Conservation (phyloP, 2,329 filamentous ascomycete species). For the Canariomyces notabilis region DNA sequence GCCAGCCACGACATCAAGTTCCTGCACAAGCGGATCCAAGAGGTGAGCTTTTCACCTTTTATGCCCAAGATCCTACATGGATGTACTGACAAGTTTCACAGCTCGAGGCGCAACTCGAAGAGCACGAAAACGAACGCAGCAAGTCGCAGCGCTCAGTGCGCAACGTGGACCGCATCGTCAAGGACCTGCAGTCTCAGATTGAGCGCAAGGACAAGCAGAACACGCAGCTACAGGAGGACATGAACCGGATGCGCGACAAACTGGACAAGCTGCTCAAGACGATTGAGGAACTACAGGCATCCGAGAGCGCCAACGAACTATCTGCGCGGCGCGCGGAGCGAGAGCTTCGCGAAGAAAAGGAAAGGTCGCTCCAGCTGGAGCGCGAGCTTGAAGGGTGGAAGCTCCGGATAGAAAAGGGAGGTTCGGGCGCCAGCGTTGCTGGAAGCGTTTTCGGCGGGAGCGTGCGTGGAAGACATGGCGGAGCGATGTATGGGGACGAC, state of each 20-base stretch:
- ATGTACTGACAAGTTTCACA: slow-evolving; percentile 35
- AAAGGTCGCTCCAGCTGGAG: slow-evolving; percentile 76
- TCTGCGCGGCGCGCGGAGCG: slow-evolving; percentile 80
- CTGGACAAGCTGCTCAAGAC: slow-evolving; percentile 81
- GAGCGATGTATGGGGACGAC: slow-evolving; percentile 35
- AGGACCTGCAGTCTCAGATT: slow-evolving; percentile 87
- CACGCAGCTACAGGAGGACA: slow-evolving; percentile 72
- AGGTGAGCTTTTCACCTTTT: slow-evolving; percentile 55
- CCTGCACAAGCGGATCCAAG: slow-evolving; percentile 87
- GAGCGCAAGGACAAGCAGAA: slow-evolving; percentile 90
- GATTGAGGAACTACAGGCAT: slow-evolving; percentile 89
- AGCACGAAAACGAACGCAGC: slow-evolving; percentile 71
- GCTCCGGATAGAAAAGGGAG: slow-evolving; percentile 62
- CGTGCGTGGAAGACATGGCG: slow-evolving; percentile 42
- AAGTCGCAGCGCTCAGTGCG: slow-evolving; percentile 82
- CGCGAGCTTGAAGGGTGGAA: slow-evolving; percentile 84
- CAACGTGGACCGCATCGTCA: slow-evolving; percentile 89
- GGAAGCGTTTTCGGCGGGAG: slow-evolving; percentile 27
- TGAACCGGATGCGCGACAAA: slow-evolving; percentile 82
- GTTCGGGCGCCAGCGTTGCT: slow-evolving; percentile 19
- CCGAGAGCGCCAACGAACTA: slow-evolving; percentile 76
- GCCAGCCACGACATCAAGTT: slow-evolving; percentile 94
- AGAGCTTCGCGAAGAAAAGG: slow-evolving; percentile 81
- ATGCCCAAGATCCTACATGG: slow-evolving; percentile 2
- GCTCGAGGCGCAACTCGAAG: slow-evolving; percentile 83